phyloP scores from a whole-genome alignment of 441 rosid genomes.

The Gossypium trilobum region DNA sequence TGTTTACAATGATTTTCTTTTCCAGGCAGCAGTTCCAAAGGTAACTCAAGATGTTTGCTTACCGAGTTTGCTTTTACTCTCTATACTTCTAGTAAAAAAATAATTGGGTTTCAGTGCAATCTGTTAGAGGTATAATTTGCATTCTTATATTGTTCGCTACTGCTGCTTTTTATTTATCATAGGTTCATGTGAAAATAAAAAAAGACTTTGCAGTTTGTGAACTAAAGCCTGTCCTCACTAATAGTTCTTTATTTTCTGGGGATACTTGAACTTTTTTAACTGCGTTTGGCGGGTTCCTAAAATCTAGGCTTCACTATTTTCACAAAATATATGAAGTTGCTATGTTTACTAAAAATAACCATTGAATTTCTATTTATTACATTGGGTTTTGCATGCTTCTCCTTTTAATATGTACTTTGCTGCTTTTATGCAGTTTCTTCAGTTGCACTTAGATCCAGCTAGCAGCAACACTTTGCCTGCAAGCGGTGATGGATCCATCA shows the following conservation, averaged over 20 bases:
- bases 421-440: constrained; percentile 66
- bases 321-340: not conserved
- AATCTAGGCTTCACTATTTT: not conserved
- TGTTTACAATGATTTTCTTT: constrained; percentile 60
- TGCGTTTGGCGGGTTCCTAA: not conserved
- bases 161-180: not conserved
- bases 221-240: not conserved
- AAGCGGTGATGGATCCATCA: constrained; percentile 46
- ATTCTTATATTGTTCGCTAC: not conserved
- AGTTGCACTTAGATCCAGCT: constrained; percentile 86
- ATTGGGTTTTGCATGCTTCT: not conserved
- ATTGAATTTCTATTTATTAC: not conserved
- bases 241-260: not conserved
- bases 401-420: not conserved
- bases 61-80: not conserved
- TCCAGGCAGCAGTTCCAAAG: constrained; percentile 98
- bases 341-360: not conserved
- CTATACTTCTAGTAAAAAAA: constrained; percentile 3
- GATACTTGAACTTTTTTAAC: not conserved
- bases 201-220: not conserved
- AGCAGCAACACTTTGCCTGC: constrained; percentile 63
- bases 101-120: not conserved
- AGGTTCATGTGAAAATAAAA: not conserved
- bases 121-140: not conserved
- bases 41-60: constrained; percentile 30